Evolutionary conservation across 23 red algal species (phyloP).

Genomic region (Pyropia yezoensis): DNA sequence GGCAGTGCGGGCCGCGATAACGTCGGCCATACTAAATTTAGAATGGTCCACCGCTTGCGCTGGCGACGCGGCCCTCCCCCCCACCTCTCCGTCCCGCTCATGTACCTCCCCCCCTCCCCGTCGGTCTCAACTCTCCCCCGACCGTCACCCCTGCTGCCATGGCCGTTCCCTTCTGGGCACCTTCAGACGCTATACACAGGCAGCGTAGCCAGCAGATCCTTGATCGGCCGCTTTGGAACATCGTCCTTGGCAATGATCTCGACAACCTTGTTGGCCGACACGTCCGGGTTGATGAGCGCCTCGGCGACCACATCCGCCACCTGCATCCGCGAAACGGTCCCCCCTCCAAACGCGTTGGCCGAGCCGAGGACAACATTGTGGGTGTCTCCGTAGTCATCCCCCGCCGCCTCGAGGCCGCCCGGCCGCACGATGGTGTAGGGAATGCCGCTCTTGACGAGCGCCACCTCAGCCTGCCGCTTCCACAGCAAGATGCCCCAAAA

Average conservation of each 20-base stretch:
- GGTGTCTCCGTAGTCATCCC: constrained; percentile 20
- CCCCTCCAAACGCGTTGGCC: constrained; percentile 11
- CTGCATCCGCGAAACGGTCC: constrained; percentile 21
- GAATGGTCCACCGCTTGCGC: no score
- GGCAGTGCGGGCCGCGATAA: no score
- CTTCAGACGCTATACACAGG: no score
- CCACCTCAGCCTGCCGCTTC: constrained; percentile 29
- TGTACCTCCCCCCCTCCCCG: no score
- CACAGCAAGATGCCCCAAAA: constrained; percentile 39
- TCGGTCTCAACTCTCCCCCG: no score
- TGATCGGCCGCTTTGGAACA: no score
- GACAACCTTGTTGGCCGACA: constrained; percentile 12
- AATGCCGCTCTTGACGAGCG: constrained; percentile 4
- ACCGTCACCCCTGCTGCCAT: no score
- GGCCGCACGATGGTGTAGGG: constrained; percentile 28
- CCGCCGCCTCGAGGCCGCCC: constrained; percentile 26
- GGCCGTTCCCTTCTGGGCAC: no score
- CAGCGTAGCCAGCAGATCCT: no score
- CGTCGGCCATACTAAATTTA: no score
- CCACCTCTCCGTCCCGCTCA: no score
- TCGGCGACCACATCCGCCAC: constrained; percentile 26
- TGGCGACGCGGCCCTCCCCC: no score
- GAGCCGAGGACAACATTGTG: constrained; percentile 7
- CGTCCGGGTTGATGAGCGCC: constrained; percentile 3
- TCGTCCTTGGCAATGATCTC: constrained; percentile 14